Conservation (phyloP, 1,284 basidiomycete genomes). For the Vanrija sp. region DNA sequence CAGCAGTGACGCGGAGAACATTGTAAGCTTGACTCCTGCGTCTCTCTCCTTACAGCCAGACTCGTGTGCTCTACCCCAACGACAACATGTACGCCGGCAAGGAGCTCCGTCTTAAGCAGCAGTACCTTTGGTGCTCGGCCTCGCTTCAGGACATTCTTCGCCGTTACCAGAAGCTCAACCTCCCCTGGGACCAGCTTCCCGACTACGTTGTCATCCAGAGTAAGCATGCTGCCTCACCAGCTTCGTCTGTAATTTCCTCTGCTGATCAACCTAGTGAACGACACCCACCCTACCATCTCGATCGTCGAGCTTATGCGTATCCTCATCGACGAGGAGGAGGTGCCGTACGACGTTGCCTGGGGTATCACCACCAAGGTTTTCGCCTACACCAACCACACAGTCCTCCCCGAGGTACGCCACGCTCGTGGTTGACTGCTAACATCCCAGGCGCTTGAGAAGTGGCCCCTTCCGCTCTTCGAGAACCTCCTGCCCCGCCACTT, state of each 20-base stretch:
- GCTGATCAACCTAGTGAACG: constrained; percentile 34
- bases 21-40: constrained; percentile 46
- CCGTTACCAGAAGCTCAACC: constrained; percentile 50
- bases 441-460: constrained; percentile 60
- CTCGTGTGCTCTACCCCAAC: constrained; percentile 69
- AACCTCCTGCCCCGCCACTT: constrained; percentile 65
- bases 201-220: constrained; percentile 82
- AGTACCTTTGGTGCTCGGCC: constrained; percentile 73
- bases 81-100: constrained; percentile 62
- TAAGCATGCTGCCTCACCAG: constrained; percentile 6
- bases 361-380: constrained; percentile 79
- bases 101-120: constrained; percentile 86
- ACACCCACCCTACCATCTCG: constrained; percentile 90
- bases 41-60: constrained; percentile 41
- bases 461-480: constrained; percentile 77
- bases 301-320: constrained; percentile 93
- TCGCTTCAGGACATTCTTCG: constrained; percentile 76
- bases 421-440: background rate
- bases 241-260: background rate
- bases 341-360: constrained; percentile 81
- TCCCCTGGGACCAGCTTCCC: constrained; percentile 57
- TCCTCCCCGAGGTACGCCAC: constrained; percentile 12
- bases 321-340: constrained; percentile 72
- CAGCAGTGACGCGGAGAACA: constrained; percentile 81
- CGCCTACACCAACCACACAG: constrained; percentile 88